phyloP scores from a whole-genome alignment of 805 yeast species.

The Hanseniaspora nectarophila region DNA sequence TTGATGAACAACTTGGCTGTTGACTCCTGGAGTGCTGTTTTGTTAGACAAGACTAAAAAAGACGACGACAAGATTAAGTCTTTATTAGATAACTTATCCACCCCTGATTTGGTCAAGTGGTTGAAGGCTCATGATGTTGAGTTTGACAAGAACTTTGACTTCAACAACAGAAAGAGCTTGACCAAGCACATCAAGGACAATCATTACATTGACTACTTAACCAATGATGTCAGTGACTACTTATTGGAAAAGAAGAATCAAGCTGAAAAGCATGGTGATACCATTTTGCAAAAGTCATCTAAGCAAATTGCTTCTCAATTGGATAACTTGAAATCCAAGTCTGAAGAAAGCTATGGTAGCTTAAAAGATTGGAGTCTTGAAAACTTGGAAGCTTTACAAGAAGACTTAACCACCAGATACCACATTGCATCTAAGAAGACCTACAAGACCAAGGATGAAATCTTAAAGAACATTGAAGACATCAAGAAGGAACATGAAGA shows the following conservation, averaged over 20 bases:
- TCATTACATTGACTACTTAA: slow-evolving; percentile 32
- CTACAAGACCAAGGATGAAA: slow-evolving; percentile 2
- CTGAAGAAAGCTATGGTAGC: not conserved
- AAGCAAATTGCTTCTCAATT: slow-evolving; percentile 6
- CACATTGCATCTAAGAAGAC: not conserved
- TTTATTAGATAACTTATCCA: slow-evolving; percentile 40
- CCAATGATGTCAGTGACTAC: slow-evolving; percentile 19
- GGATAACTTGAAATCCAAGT: not conserved
- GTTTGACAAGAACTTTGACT: slow-evolving; percentile 19
- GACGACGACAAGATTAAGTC: slow-evolving; percentile 24
- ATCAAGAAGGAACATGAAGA: not conserved
- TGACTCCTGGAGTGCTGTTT: slow-evolving; percentile 23
- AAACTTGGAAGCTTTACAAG: slow-evolving; percentile 4
- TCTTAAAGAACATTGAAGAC: not conserved
- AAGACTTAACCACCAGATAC: not conserved
- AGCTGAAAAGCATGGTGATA: not conserved
- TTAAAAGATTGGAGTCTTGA: not conserved
- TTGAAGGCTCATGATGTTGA: slow-evolving; percentile 36
- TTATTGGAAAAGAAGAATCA: not conserved
- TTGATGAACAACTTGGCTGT: slow-evolving; percentile 33
- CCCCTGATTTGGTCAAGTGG: slow-evolving; percentile 46
- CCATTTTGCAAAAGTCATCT: slow-evolving; percentile 1
- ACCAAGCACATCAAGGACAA: slow-evolving; percentile 36
- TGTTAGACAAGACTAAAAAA: not conserved
- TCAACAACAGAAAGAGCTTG: slow-evolving; percentile 29